These are phyloP conservation scores for Catharanthus roseus DNA, from an alignment of 257 asterid species.

Conservation along the genomic window DNA sequence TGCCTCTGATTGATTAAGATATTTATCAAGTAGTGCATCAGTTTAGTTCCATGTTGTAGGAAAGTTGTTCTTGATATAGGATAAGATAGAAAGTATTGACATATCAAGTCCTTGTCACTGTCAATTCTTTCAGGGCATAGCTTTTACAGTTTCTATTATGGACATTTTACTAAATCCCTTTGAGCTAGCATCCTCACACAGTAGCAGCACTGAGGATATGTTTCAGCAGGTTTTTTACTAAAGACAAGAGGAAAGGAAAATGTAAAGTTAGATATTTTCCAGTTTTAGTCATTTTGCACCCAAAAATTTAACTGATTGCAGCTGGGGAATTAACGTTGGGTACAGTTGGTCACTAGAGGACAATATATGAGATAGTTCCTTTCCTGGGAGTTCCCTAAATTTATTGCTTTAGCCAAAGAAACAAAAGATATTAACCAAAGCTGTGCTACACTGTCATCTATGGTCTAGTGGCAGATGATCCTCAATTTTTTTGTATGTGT, in stretches of 20 bases:
- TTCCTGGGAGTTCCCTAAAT: background rate
- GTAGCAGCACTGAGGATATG: background rate
- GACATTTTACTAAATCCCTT: background rate
- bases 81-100: background rate
- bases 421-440: too few relatives aligned
- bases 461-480: background rate
- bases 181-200: background rate
- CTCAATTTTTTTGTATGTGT: background rate
- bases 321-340: background rate
- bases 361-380: background rate
- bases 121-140: background rate
- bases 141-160: background rate
- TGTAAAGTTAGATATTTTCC: background rate
- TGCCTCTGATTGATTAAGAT: background rate
- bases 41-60: background rate
- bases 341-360: background rate
- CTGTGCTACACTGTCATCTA: background rate
- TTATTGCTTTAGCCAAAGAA: background rate
- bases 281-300: background rate
- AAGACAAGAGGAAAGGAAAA: background rate
- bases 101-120: too few relatives aligned
- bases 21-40: background rate
- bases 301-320: background rate
- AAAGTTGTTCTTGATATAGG: background rate
- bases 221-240: background rate